Evolutionary conservation across 176 grass and related monocot genomes (phyloP), one percentile per base, ranked within the genome.

Genomic region (Musa schizocarpa): DNA sequence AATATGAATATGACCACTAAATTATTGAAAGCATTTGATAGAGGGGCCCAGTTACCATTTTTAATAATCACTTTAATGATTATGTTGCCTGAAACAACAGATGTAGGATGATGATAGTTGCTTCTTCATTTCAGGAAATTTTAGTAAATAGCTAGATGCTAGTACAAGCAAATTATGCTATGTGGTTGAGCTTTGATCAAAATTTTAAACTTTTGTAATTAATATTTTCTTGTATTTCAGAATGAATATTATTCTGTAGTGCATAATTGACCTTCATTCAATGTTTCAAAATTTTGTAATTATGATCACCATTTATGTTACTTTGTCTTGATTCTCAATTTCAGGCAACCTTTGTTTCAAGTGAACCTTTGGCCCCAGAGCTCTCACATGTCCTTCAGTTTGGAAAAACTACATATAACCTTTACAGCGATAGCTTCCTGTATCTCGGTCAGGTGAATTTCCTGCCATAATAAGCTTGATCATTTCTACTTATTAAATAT

Each of bases 341-440:
- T 80, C 72, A 98, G 94, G 82, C 91, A 52, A 84, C 94, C 14
- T 89, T 98, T 84, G 82, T 83, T 76, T 89, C 81, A 11, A 64
- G 56, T 83, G 84, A 89, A 76, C 65, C 72, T 75, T 78, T 98
- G 80, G 88, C 86, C 11, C 23, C 63, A 6, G 88, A 93, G 61
- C 85, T 86, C 53, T 87, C 80, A 54, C 88, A 86, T 56, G 63
- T 93, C 62, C 77, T 98, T 58, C 85, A 88, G 52, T 78, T 93
- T 71, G 80, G 90, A 11, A 86, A 85, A 54, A 34, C 82, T 24
- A 87, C 80, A 78, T 98, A 93, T 85, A 93, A 87, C 75, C 80
- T 98, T 51, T 98, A 91, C 73, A 91, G 85, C 75, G 84, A 91
- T 65, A 98, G 88, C 69, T 93, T 98, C 81, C 91, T 98, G 23